Base-by-base conservation (phyloP, 2,329 filamentous ascomycete genomes). In the Capronia americana region DNA sequence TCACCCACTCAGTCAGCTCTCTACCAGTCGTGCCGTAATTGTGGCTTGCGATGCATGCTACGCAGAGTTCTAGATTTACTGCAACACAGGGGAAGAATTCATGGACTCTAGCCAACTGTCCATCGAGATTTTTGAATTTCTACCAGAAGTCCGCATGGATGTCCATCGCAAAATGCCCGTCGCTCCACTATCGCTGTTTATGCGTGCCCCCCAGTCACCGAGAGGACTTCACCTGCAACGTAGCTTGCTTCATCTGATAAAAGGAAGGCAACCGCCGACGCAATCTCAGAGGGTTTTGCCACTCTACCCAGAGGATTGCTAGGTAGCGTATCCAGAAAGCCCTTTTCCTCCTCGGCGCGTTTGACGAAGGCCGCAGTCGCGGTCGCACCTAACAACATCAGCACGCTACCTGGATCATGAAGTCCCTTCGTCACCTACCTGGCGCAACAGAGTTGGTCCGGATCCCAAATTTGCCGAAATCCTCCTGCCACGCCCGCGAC, bases 221-320 rank as follows among this genome's bases (percentile, higher is more conserved):
- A 38, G 8, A 67, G 53, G n/a, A 67, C 65, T 24, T 64, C 65
- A 4, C 65, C 65, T 12, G 65, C 62, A 1, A 67, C 65, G 38
- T 67, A 84, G 6, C 79, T 81, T 1, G 79, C 73, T 12, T 79
- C 79, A 65, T 82, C 79, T 38, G 81, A 81, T n/a, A 84, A 73
- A 63, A 85, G 69, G 55, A 82, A 85, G 12, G 81, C 77, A 26
- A 84, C 78, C 1, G 82, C 74, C 17, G 79, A 76, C 7, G 82
- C 82, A 0, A 77, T 75, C 60, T 80, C 78, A 2, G 46, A 57
- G 3, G 68, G 65, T 34, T 68, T 38, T 12, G 57, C 68, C 23
- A 60, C 24, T 51, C 68, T 58, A 4, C 65, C 46, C 12, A 65
- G 58, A 44, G 65, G 65, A 56, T 63, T 64, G 14, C 48, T 57